These are phyloP conservation scores for Fistulifera solaris DNA, from an alignment of 108 stramenopile species.

Conservation along the genomic window DNA sequence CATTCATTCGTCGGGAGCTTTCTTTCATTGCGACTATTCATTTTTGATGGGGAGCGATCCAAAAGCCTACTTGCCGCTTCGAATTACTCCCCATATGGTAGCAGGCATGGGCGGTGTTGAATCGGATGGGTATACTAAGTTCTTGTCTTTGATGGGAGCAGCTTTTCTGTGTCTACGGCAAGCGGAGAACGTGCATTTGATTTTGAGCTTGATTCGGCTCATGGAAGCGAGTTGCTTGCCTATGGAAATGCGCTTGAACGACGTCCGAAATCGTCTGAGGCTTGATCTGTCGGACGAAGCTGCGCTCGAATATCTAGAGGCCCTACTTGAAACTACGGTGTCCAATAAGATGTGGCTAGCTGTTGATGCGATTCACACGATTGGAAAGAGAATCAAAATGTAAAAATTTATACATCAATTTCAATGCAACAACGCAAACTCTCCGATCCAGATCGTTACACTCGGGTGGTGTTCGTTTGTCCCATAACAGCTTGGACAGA, in stretches of 20 bases:
- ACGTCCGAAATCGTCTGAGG: conserved; percentile 55
- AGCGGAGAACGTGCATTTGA: conserved; percentile 58
- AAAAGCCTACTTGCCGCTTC: conserved; percentile 76
- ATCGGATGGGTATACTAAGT: conserved; percentile 74
- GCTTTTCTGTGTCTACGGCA: conserved; percentile 72
- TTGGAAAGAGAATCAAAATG: conserved; percentile 63
- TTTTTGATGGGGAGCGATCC: conserved; percentile 84
- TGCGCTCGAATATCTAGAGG: conserved; percentile 67
- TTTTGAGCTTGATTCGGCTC: conserved; percentile 55
- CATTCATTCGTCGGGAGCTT: conserved; percentile 71
- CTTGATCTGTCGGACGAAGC: conserved; percentile 66
- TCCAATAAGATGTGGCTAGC: conserved; percentile 78
- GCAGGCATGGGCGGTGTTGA: conserved; percentile 77
- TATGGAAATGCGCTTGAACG: conserved; percentile 50
- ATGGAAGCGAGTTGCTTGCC: conserved; percentile 49
- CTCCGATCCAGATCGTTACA: too few relatives aligned
- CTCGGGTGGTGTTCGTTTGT: too few relatives aligned
- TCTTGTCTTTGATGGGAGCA: conserved; percentile 68
- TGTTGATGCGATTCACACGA: conserved; percentile 77
- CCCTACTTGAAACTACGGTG: conserved; percentile 66
- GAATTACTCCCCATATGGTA: conserved; percentile 83
- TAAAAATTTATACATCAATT: too few relatives aligned
- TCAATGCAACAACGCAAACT: too few relatives aligned
- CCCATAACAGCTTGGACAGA: too few relatives aligned
- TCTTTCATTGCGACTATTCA: conserved; percentile 82